Conservation (phyloP, 768 basidiomycete species). For the Dioszegia crocea region DNA sequence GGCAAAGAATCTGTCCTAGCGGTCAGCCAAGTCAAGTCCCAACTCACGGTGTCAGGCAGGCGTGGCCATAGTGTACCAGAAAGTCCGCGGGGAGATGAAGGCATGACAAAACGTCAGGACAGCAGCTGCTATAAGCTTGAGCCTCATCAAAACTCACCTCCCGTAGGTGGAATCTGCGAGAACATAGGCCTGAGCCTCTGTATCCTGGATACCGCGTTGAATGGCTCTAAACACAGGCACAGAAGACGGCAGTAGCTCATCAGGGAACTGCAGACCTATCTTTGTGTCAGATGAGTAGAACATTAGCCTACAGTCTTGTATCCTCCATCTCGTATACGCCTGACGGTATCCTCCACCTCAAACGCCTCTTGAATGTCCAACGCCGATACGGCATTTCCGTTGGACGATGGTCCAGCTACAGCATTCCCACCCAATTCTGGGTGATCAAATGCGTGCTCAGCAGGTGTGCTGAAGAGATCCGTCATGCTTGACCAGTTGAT, state of each 20-base stretch:
- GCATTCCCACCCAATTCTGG: slow-evolving; percentile 19
- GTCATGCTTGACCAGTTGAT: slow-evolving; percentile 23
- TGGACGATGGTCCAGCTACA: slow-evolving; percentile 26
- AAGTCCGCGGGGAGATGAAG: slow-evolving; percentile 88
- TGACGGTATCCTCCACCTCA: slow-evolving; percentile 66
- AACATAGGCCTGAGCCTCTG: slow-evolving; percentile 67
- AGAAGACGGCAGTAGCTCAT: slow-evolving; percentile 80
- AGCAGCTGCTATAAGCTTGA: slow-evolving; percentile 64
- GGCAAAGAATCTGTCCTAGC: slow-evolving; percentile 5
- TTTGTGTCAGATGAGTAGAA: slow-evolving; percentile 5
- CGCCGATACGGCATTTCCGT: slow-evolving; percentile 22
- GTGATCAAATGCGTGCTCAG: slow-evolving; percentile 45
- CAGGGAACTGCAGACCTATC: slow-evolving; percentile 90
- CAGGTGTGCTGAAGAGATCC: slow-evolving; percentile 44
- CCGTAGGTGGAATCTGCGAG: slow-evolving; percentile 98
- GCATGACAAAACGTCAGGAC: slow-evolving; percentile 92
- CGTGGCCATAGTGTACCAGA: slow-evolving; percentile 92
- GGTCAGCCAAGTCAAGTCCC: not conserved
- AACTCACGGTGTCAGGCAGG: slow-evolving; percentile 83
- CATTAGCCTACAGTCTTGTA: slow-evolving; percentile 63
- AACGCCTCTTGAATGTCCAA: slow-evolving; percentile 60
- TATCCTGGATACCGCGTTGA: slow-evolving; percentile 52
- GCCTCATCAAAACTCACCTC: slow-evolving; percentile 59
- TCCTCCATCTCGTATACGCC: slow-evolving; percentile 59
- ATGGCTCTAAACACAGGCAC: slow-evolving; percentile 74